phyloP scores from a whole-genome alignment of 352 stramenopile genomes.

The Pythium folliculosum region DNA sequence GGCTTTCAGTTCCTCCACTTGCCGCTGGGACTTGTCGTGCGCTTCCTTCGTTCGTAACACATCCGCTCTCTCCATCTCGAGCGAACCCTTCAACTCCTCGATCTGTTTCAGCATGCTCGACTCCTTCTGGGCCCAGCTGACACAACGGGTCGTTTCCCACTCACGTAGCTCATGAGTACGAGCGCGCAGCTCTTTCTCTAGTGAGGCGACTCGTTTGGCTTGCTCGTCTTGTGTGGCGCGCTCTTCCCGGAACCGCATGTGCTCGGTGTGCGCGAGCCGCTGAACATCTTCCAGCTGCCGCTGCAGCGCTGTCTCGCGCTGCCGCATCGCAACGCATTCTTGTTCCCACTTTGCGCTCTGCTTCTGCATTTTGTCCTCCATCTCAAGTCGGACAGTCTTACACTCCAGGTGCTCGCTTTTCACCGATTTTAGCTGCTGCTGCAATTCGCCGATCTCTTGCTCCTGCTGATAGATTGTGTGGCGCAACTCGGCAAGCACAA shows the following conservation, averaged over 20 bases:
- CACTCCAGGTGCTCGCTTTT: constrained; percentile 20
- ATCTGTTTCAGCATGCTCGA: constrained; percentile 30
- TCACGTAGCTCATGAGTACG: constrained; percentile 15
- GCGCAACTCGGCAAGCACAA: constrained; percentile 73
- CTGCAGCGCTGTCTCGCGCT: constrained; percentile 35
- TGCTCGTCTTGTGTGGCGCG: constrained; percentile 17
- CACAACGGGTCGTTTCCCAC: constrained; percentile 16
- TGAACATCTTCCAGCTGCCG: constrained; percentile 34
- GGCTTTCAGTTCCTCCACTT: constrained; percentile 61
- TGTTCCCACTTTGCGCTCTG: constrained; percentile 16
- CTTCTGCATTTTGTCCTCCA: constrained; percentile 13
- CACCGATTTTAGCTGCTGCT: constrained; percentile 5
- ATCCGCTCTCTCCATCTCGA: constrained; percentile 12
- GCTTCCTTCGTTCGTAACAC: constrained; percentile 16
- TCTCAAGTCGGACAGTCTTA: constrained; percentile 15
- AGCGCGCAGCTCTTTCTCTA: constrained; percentile 29
- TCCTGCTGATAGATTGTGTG: constrained; percentile 81
- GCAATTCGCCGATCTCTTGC: constrained; percentile 41
- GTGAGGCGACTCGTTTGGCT: constrained; percentile 18
- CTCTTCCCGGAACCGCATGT: constrained; percentile 24
- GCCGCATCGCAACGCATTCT: constrained; percentile 23
- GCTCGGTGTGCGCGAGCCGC: constrained; percentile 35
- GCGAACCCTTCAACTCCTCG: constrained; percentile 24
- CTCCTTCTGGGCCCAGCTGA: constrained; percentile 28
- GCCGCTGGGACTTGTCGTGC: constrained; percentile 21